Base-by-base conservation (phyloP, 805 yeast genomes). In the Candida suzukii region DNA sequence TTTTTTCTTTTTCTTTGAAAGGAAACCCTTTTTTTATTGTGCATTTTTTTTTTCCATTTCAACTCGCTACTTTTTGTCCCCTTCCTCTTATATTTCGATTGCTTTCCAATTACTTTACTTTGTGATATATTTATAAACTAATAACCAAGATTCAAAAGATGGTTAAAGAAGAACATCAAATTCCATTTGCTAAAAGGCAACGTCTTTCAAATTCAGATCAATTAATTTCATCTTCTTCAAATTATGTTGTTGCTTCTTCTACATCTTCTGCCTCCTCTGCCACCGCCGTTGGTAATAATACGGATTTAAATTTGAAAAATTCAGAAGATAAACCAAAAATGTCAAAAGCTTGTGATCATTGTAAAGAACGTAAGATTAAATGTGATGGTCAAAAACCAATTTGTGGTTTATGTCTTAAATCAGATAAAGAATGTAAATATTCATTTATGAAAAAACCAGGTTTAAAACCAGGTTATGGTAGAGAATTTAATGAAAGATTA, bases 401-500 rank as follows among this genome's bases (percentile, higher is more conserved):
- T 18, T 36, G 38, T 36, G 25, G 38, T 2, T 18, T 26, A 26
- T 36, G 38, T 19, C 13, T 26, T 3, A 36, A 26, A 19, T 26
- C 31, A 4, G 17, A 46, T 32, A 40, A 42, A 14, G 27, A 34
- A 20, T 51, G 56, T 32, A 35, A 40, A 20, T 52, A 49, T 28
- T 48, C 53, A 13, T 35, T 48, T 25, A 48, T 53, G 46, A 51
- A 42, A 38, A 47, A 47, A 38, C 58, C 58, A 8, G 58, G 58
- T 19, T 46, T 55, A 39, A 52, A 52, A 37, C 50, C 50, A 5
- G 60, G 57, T 14, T 55, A 53, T 30, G 58, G 58, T 11, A 47
- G 42, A 31, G 52, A 48, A 24, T 47, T 53, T 35, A 43, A 44
- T 25, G 44, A 43, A 20, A 41, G 54, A 35, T 31, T 49, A n/a